These are phyloP conservation scores for Aureobasidium vineae DNA, from an alignment of 2,329 filamentous ascomycete genomes.

Conservation along the genomic window DNA sequence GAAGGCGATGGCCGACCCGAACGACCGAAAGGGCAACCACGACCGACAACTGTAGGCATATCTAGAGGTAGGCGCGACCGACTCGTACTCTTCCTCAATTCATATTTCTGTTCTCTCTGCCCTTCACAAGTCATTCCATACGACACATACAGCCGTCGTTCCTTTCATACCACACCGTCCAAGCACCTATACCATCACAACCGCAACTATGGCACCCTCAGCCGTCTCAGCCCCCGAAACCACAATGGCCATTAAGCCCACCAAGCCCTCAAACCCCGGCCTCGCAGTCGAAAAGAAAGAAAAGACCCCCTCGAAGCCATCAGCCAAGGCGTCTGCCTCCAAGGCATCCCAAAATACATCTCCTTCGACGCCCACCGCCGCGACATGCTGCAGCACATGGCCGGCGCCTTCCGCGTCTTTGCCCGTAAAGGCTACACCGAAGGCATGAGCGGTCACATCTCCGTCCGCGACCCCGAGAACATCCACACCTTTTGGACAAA, in stretches of 20 bases:
- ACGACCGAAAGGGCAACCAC: not conserved
- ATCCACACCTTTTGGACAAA: slow-evolving; percentile 67
- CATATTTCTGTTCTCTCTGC: not conserved
- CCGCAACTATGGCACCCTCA: slow-evolving; percentile 26
- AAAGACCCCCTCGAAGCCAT: slow-evolving; percentile 43
- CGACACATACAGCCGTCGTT: not conserved
- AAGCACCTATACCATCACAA: too few relatives aligned
- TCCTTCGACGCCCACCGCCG: slow-evolving; percentile 57
- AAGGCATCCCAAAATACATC: slow-evolving; percentile 57
- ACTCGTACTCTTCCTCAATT: not conserved
- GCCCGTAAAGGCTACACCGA: slow-evolving; percentile 64
- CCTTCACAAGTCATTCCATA: not conserved
- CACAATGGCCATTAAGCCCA: slow-evolving; percentile 20
- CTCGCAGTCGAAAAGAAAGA: slow-evolving; percentile 31
- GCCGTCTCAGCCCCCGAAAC: slow-evolving; percentile 18
- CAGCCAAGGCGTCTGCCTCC: slow-evolving; percentile 48
- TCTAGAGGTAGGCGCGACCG: slow-evolving; percentile 4
- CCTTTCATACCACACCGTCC: not conserved
- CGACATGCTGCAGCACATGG: slow-evolving; percentile 66
- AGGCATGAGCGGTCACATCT: slow-evolving; percentile 68
- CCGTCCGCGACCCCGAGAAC: slow-evolving; percentile 64
- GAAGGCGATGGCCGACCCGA: slow-evolving; percentile 15
- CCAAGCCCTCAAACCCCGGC: slow-evolving; percentile 29
- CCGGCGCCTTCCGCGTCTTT: slow-evolving; percentile 65
- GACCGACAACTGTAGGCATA: slow-evolving; percentile 14